These are phyloP conservation scores for Phaeosphaeria sp. DNA, from an alignment of 2,329 filamentous ascomycete species.

Conservation along the genomic window DNA sequence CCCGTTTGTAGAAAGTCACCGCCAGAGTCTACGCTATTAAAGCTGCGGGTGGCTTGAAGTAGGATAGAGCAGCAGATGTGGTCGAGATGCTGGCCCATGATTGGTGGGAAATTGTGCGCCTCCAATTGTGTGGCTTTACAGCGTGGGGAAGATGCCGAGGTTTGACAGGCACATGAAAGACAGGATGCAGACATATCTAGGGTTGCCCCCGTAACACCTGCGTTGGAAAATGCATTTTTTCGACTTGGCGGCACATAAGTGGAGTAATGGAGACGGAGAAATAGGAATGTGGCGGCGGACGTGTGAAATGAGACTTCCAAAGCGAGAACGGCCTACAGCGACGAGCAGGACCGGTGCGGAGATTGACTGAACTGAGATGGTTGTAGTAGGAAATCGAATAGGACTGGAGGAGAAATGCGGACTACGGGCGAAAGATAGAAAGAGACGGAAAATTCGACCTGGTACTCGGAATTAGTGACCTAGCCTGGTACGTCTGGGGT, in stretches of 20 bases:
- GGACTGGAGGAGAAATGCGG: background rate
- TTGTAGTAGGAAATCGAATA: background rate
- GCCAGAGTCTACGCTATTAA: background rate
- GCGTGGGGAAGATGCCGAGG: conserved; percentile 1
- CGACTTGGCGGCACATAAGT: background rate
- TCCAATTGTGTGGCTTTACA: background rate
- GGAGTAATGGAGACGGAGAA: conserved; percentile 2
- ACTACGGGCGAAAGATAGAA: conserved; percentile 3
- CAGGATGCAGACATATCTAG: conserved; percentile 4
- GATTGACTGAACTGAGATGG: background rate
- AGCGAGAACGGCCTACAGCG: background rate
- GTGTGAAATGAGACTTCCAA: background rate
- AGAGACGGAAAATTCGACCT: conserved; percentile 1
- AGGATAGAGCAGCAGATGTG: background rate
- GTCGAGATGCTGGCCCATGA: background rate
- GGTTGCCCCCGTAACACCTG: conserved; percentile 1
- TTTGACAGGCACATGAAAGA: background rate
- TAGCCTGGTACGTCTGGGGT: no score
- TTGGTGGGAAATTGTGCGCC: conserved; percentile 1
- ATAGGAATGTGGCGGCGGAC: background rate
- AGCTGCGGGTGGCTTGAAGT: conserved; percentile 1
- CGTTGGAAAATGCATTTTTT: background rate
- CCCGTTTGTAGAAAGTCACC: conserved; percentile 1
- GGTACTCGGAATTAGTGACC: background rate
- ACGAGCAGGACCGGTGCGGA: background rate